Base-by-base conservation (phyloP, 495 filamentous ascomycete genomes). In the Podospora conica region DNA sequence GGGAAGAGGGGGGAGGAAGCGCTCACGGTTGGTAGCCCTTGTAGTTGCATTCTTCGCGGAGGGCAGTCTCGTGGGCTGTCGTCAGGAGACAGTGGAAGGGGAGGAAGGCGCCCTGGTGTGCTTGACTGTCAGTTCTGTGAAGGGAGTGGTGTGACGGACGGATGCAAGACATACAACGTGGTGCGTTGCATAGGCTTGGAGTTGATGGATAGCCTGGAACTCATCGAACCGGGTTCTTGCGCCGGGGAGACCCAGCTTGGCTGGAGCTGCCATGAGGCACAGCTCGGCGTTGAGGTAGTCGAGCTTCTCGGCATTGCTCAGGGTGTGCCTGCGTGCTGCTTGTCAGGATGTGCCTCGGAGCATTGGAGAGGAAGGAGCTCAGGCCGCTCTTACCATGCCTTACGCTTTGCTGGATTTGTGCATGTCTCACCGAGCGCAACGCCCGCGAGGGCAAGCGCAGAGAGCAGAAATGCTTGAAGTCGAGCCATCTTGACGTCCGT, bases 41-140 rank as follows among this genome's bases (percentile, higher is more conserved):
- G 67, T 81, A 85, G 24, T 72, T 72, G 64, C 82, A 85, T 58
- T 79, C 77, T 15, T 56, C 48, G 3, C 75, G 68, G 33, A 86
- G 68, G 1, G 78, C 63, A 10, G 75, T 74, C 64, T 82, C 82
- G 56, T 81, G 81, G 7, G 77, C 66, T 15, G 72, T 67, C 8
- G 82, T 23, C 55, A 81, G 80, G 61, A 82, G 82, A 55, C 83
- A 73, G 69, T 85, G 83, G 74, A 80, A 85, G 15, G 79, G 78
- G 21, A 84, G 69, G 69, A 84, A 84, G 24, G 68, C 67, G 12
- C 74, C 76, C 54, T 61, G 29, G 15, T n/a, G n/a, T n/a, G n/a
- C n/a, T n/a, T n/a, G n/a, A n/a, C n/a, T n/a, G n/a, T n/a, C n/a
- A n/a, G 21, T 9, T 15, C 18, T 7, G 20, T 58, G 20, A 21